These are phyloP conservation scores for Pisolithus tinctorius DNA, from an alignment of 768 basidiomycete species.

Conservation along the genomic window DNA sequence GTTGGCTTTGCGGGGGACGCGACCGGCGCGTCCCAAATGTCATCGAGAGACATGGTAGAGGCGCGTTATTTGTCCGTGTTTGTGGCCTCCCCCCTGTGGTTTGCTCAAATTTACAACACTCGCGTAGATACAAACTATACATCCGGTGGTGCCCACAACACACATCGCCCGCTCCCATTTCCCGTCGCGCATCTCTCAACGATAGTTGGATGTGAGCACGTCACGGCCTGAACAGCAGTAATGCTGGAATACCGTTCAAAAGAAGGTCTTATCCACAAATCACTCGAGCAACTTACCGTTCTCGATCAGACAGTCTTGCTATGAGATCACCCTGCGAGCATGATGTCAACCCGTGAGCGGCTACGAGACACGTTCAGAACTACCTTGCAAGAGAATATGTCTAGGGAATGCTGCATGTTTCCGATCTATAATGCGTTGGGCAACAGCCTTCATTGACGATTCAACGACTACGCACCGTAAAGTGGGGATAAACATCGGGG, in stretches of 20 bases:
- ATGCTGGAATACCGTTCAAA: constrained; percentile 38
- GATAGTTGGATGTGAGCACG: constrained; percentile 73
- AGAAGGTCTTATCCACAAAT: neutral
- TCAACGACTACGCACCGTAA: constrained; percentile 49
- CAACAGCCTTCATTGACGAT: neutral
- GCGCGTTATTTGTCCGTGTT: constrained; percentile 26
- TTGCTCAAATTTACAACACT: neutral
- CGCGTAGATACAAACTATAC: constrained; percentile 4
- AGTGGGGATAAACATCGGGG: constrained; percentile 76
- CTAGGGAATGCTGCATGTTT: constrained; percentile 71
- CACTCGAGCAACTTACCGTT: constrained; percentile 34
- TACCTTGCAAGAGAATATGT: constrained; percentile 71
- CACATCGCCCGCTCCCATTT: constrained; percentile 73
- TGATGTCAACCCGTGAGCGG: neutral
- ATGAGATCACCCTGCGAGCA: constrained; percentile 58
- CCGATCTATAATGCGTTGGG: constrained; percentile 43
- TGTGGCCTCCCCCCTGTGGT: neutral
- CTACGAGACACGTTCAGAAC: neutral
- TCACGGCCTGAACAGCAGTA: constrained; percentile 85
- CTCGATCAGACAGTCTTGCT: constrained; percentile 51
- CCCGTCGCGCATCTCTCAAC: constrained; percentile 72
- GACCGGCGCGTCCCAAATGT: constrained; percentile 56
- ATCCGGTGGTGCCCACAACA: constrained; percentile 61
- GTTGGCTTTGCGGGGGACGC: constrained; percentile 15
- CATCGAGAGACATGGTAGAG: constrained; percentile 36